Percentiles rank a stretch among this genome's conserved stretches.
phyloP scores from a whole-genome alignment of 768 basidiomycete genomes.

The Cyathus striatus region DNA sequence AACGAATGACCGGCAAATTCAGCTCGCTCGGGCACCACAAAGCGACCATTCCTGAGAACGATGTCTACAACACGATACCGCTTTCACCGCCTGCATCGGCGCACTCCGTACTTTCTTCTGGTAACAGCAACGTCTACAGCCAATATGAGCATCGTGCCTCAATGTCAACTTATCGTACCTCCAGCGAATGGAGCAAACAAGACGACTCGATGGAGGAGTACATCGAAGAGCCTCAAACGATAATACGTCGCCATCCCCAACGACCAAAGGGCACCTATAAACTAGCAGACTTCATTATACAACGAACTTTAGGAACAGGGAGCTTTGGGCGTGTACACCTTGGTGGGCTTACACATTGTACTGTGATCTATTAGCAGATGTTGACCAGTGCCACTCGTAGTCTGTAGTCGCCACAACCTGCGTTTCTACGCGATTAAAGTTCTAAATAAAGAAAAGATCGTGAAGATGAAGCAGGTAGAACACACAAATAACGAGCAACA shows the following conservation, averaged over 20 bases:
- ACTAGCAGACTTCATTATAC: slow-evolving; percentile 73
- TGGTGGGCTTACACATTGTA: slow-evolving; percentile 37
- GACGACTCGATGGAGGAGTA: slow-evolving; percentile 25
- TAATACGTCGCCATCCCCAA: neutral
- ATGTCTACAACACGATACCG: slow-evolving; percentile 12
- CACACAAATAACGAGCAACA: slow-evolving; percentile 94
- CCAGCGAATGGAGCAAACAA: slow-evolving; percentile 45
- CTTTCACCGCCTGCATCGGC: slow-evolving; percentile 24
- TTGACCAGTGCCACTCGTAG: slow-evolving; percentile 30
- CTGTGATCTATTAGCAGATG: slow-evolving; percentile 4
- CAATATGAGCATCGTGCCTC: slow-evolving; percentile 58
- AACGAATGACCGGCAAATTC: slow-evolving; percentile 47
- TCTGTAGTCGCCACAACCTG: slow-evolving; percentile 89
- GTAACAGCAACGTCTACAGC: slow-evolving; percentile 15
- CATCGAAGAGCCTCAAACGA: neutral
- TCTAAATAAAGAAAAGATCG: slow-evolving; percentile 88
- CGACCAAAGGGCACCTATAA: slow-evolving; percentile 65
- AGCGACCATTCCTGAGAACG: slow-evolving; percentile 12
- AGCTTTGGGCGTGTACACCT: slow-evolving; percentile 97
- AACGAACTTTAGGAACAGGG: slow-evolving; percentile 86
- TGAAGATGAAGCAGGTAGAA: slow-evolving; percentile 90
- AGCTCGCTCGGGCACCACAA: slow-evolving; percentile 29
- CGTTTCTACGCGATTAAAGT: slow-evolving; percentile 97
- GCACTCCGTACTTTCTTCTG: slow-evolving; percentile 21
- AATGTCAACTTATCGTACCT: slow-evolving; percentile 66